Evolutionary conservation across 163 green algal species (phyloP).

Genomic region (Chlorella variabilis): DNA sequence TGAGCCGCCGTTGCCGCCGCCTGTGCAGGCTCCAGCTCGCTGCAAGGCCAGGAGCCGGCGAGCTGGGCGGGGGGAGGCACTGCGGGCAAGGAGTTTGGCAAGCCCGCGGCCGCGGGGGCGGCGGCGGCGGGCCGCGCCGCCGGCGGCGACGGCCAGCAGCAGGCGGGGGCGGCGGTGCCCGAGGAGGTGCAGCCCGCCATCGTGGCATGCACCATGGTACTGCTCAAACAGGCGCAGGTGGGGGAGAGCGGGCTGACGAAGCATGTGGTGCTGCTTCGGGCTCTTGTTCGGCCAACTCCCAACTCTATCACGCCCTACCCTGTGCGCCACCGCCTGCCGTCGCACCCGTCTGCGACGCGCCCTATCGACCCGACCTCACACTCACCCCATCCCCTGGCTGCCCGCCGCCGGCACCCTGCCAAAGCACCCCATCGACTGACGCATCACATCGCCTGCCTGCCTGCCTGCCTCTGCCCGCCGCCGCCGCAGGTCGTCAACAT

Average conservation of each 20-base stretch:
- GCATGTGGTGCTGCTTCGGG: neutral
- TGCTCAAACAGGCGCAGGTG: slow-evolving; percentile 6
- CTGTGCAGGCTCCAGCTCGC: slow-evolving; percentile 12
- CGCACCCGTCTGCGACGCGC: no score
- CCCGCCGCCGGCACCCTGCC: no score
- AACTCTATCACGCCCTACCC: no score
- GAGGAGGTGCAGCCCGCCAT: slow-evolving; percentile 1
- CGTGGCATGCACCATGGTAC: neutral
- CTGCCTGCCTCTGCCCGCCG: no score
- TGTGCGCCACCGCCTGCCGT: no score
- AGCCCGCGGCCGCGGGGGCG: neutral
- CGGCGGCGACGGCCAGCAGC: neutral
- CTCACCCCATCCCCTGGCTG: no score
- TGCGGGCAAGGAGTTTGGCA: neutral
- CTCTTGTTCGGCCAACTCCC: neutral
- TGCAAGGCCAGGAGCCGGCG: neutral
- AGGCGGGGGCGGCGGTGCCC: neutral
- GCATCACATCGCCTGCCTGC: no score
- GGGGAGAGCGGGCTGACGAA: neutral
- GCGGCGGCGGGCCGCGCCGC: neutral
- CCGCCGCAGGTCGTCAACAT: slow-evolving; percentile 43
- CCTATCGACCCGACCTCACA: no score
- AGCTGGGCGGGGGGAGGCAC: slow-evolving; percentile 14
- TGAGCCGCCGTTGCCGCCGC: neutral
- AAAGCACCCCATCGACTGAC: no score